Conservation (phyloP, 768 basidiomycete species). For the Lactifluus echinatus region DNA sequence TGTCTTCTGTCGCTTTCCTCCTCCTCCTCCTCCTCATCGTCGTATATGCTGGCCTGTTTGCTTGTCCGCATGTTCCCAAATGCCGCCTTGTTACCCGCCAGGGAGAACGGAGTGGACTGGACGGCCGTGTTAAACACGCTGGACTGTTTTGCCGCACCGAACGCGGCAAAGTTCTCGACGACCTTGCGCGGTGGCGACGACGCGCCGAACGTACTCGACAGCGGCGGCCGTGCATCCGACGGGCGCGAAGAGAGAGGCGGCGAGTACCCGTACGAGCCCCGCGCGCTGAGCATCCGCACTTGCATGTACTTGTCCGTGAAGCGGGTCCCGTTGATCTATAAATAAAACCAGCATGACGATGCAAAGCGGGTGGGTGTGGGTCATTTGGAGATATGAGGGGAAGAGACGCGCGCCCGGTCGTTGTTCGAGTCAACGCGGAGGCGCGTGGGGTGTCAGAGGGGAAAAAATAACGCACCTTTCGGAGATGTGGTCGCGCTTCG, state of each 20-base stretch:
- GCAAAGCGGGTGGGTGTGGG: too few relatives aligned
- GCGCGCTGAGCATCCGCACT: constrained; percentile 50
- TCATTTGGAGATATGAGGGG: too few relatives aligned
- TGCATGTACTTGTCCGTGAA: constrained; percentile 95
- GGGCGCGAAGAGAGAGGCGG: constrained; percentile 39
- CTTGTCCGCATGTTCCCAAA: constrained; percentile 66
- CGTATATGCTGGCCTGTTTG: constrained; percentile 35
- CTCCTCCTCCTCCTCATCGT: constrained; percentile 69
- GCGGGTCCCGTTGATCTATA: constrained; percentile 87
- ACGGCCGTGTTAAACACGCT: constrained; percentile 84
- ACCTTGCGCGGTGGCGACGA: constrained; percentile 53
- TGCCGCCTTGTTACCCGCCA: constrained; percentile 73
- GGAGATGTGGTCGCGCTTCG: constrained; percentile 68
- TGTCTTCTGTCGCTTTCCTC: constrained; percentile 51
- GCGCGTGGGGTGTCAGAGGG: too few relatives aligned
- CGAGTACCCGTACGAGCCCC: constrained; percentile 43
- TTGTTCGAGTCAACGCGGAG: too few relatives aligned
- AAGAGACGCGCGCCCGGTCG: too few relatives aligned
- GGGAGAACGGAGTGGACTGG: constrained; percentile 67
- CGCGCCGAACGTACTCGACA: constrained; percentile 31
- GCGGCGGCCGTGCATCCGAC: constrained; percentile 31
- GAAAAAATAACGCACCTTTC: constrained; percentile 49
- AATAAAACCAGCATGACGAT: not conserved
- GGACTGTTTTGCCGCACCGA: constrained; percentile 62
- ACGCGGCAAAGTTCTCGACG: constrained; percentile 80